Conservation (phyloP, 805 yeast genomes). For the Zygosaccharomyces kombuchaensis region DNA sequence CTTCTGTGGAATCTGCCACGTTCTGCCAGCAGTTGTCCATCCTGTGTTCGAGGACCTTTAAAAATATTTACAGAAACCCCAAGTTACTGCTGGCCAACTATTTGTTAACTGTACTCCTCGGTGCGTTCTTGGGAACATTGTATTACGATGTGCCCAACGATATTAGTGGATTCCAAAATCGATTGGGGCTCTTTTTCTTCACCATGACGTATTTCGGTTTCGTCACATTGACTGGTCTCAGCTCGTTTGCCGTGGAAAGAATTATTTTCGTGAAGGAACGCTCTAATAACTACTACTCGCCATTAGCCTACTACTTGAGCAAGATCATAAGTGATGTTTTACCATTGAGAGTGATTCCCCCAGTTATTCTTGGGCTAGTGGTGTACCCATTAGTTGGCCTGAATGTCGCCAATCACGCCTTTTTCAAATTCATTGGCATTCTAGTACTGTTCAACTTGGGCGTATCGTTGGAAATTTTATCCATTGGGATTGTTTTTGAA, state of each 20-base stretch:
- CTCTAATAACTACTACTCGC: slow-evolving; percentile 89
- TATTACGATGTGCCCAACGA: slow-evolving; percentile 82
- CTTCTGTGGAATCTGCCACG: slow-evolving; percentile 41
- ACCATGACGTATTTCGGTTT: slow-evolving; percentile 89
- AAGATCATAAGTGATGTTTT: slow-evolving; percentile 86
- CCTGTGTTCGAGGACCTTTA: slow-evolving; percentile 81
- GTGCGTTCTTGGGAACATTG: slow-evolving; percentile 77
- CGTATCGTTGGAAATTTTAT: slow-evolving; percentile 75
- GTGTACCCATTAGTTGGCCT: slow-evolving; percentile 89
- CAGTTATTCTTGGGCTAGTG: slow-evolving; percentile 70
- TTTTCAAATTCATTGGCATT: slow-evolving; percentile 62
- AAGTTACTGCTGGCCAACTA: slow-evolving; percentile 82
- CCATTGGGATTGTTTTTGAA: slow-evolving; percentile 80
- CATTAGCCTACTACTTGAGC: slow-evolving; percentile 77
- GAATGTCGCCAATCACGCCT: slow-evolving; percentile 70
- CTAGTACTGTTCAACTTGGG: slow-evolving; percentile 82
- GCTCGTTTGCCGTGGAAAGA: slow-evolving; percentile 83
- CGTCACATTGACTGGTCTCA: slow-evolving; percentile 85
- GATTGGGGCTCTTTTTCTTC: slow-evolving; percentile 91
- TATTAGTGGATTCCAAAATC: slow-evolving; percentile 93
- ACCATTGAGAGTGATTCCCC: slow-evolving; percentile 93
- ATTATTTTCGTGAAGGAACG: slow-evolving; percentile 88
- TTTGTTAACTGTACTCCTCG: slow-evolving; percentile 68
- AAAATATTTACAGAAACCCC: slow-evolving; percentile 90
- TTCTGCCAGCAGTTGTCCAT: slow-evolving; percentile 64